Evolutionary conservation across 176 grass and related monocot genomes (phyloP).

Genomic region (Typha latifolia): DNA sequence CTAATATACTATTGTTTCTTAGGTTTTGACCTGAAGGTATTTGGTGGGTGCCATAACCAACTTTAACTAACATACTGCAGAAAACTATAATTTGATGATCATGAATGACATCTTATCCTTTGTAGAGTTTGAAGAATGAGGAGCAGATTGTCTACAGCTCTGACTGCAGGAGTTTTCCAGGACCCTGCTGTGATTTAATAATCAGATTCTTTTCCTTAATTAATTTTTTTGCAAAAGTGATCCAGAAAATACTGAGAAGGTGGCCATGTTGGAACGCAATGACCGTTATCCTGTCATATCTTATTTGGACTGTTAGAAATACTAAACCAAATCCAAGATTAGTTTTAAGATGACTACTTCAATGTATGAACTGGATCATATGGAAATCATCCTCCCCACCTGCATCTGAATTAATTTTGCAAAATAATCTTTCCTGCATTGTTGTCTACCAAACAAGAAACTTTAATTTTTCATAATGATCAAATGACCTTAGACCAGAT

Average conservation of each 20-base stretch:
- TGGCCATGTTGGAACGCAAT: not conserved
- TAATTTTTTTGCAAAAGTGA: not conserved
- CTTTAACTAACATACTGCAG: too few relatives aligned
- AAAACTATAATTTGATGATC: too few relatives aligned
- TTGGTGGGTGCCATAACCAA: too few relatives aligned
- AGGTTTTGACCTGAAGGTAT: too few relatives aligned
- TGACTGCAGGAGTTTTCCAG: too few relatives aligned
- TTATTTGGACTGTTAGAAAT: not conserved
- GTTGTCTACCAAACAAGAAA: not conserved
- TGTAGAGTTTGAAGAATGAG: too few relatives aligned
- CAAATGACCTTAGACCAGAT: not conserved
- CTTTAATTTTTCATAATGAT: not conserved
- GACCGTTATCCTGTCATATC: not conserved
- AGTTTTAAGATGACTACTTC: not conserved
- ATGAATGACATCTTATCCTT: too few relatives aligned
- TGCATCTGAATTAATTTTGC: not conserved
- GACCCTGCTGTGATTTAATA: too few relatives aligned
- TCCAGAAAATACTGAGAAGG: not conserved
- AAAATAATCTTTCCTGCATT: not conserved
- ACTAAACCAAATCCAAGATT: not conserved
- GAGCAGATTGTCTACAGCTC: too few relatives aligned
- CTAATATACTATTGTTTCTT: too few relatives aligned
- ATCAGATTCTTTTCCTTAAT: not conserved
- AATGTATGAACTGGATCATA: too few relatives aligned
- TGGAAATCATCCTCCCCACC: not conserved